Evolutionary conservation across 176 grass and related monocot genomes (phyloP).

Genomic region (Urochloa ruziziensis): DNA sequence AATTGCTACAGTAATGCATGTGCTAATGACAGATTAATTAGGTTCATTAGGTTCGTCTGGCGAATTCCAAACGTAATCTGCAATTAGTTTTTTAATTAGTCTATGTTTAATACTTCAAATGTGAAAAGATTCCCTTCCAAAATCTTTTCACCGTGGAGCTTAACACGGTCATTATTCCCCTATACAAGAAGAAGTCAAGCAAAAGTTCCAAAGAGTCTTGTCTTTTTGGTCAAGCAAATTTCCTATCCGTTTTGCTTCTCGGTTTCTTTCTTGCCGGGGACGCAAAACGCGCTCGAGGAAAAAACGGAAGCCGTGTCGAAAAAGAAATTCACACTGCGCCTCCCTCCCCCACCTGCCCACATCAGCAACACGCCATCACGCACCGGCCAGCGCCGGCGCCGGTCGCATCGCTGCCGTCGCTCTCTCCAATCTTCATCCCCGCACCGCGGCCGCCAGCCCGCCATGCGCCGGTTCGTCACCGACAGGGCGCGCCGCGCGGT

Average conservation of each 20-base stretch:
- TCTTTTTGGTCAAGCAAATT: conserved; percentile 27
- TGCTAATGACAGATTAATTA: too few species aligned
- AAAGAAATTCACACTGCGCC: neutral
- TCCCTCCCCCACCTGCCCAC: neutral
- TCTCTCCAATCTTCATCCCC: neutral
- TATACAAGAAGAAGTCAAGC: too few species aligned
- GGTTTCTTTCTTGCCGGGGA: conserved; percentile 36
- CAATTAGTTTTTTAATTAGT: too few species aligned
- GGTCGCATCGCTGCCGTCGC: neutral
- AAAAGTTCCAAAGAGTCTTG: too few species aligned
- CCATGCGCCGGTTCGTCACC: conserved; percentile 64
- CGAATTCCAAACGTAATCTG: too few species aligned
- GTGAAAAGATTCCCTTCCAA: too few species aligned
- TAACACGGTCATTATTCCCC: too few species aligned
- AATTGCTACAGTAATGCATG: too few species aligned
- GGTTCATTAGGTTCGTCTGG: too few species aligned
- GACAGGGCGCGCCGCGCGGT: conserved; percentile 54
- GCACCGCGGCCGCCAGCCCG: neutral
- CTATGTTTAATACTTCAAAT: too few species aligned
- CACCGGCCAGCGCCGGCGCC: neutral
- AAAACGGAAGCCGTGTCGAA: neutral
- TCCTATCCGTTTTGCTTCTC: neutral
- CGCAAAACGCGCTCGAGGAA: conserved; percentile 1
- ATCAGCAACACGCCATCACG: neutral
- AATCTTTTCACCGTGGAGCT: too few species aligned